Percentiles rank a stretch among this genome's conserved stretches.
phyloP scores from a whole-genome alignment of 805 yeast species.

The Starmerella asiatica region DNA sequence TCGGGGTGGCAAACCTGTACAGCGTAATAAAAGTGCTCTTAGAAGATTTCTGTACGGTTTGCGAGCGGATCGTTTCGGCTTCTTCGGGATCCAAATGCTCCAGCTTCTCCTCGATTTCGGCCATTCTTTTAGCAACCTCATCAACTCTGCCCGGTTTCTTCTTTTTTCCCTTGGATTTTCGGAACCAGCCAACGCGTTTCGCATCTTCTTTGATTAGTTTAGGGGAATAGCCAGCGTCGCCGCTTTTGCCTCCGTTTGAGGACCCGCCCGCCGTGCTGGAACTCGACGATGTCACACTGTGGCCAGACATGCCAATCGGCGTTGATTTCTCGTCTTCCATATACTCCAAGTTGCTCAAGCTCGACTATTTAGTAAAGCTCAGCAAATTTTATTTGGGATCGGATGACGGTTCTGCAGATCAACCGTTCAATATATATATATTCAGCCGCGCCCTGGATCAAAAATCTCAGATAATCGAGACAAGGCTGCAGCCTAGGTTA shows the following conservation, averaged over 20 bases:
- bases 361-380: no score
- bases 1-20: conserved; percentile 27
- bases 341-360: no score
- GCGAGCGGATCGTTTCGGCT: conserved; percentile 26
- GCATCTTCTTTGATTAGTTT: no score
- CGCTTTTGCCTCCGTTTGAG: no score
- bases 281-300: neutral
- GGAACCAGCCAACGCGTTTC: neutral
- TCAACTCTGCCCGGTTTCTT: neutral
- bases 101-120: conserved; percentile 15
- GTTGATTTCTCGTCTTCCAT: neutral
- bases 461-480: no score
- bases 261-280: no score
- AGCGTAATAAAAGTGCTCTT: conserved; percentile 24
- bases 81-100: conserved; percentile 23
- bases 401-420: no score
- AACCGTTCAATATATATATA: no score
- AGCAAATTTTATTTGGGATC: no score
- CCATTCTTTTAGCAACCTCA: neutral
- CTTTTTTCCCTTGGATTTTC: neutral
- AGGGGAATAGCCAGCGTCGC: no score
- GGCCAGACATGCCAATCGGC: neutral
- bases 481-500: no score
- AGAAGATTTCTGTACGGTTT: conserved; percentile 20
- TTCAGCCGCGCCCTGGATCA: no score